phyloP scores from a whole-genome alignment of 2,329 filamentous ascomycete genomes.

The Diaporthe citrichinensis region DNA sequence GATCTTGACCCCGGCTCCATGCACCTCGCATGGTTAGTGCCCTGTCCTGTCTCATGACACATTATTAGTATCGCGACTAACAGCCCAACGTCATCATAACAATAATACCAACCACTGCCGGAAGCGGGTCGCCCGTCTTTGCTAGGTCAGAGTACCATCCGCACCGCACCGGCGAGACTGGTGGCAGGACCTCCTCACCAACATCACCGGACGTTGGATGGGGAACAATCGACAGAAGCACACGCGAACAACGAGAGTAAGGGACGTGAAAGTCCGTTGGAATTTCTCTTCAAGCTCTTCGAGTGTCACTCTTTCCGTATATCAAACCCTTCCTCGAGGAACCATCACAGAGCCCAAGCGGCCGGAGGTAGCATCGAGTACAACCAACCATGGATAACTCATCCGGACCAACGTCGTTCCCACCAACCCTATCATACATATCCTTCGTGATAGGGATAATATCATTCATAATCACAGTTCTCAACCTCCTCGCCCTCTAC shows the following conservation, averaged over 20 bases:
- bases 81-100: conserved; percentile 35
- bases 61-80: conserved; percentile 28
- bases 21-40: conserved; percentile 24
- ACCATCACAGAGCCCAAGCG: not conserved
- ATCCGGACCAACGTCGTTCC: conserved; percentile 15
- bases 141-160: conserved; percentile 10
- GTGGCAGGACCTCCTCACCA: not conserved
- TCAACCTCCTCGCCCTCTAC: conserved; percentile 44
- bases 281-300: not conserved
- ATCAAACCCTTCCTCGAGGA: not conserved
- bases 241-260: not conserved
- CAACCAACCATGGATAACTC: conserved; percentile 13
- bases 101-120: conserved; percentile 17
- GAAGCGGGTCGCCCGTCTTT: conserved; percentile 1
- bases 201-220: not conserved
- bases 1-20: conserved; percentile 14
- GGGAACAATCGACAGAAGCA: not conserved
- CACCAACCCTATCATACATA: conserved; percentile 28
- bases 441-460: conserved; percentile 41
- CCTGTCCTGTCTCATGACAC: conserved; percentile 25
- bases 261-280: not conserved
- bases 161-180: not conserved
- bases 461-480: conserved; percentile 40
- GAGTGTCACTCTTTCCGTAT: not conserved
- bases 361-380: not conserved